Evolutionary conservation across 108 stramenopile genomes (phyloP), one percentile per base, ranked within the genome.

Genomic region (Cyclostephanos tholiformis): DNA sequence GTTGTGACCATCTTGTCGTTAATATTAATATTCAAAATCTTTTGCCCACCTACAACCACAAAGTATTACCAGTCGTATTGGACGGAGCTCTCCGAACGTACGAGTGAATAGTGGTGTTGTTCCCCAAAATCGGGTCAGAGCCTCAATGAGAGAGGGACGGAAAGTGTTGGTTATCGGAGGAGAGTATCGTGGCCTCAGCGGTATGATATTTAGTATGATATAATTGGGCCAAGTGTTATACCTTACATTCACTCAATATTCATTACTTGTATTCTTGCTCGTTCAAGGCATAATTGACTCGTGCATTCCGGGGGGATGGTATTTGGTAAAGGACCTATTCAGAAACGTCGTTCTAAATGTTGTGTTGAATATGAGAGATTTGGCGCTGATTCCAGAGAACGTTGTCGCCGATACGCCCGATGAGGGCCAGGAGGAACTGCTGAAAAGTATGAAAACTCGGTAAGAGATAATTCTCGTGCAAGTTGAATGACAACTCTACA

Each of bases 71-170:
- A 32, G 56, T 57, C 79, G 79, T 4, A 46, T 63, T 16, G 79
- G 79, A 43, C 63, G 79, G 43, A 80, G 62, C 14, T 74, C 44
- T 29, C 41, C 44, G 7, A 80, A 80, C 46, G 62, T 80, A 38
- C 68, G 75, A 3, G 74, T 80, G 10, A 80, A 63, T 69, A 71
- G 60, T 19, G 14, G 13, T 2, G 69, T 80, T 22, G 39, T 70
- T 16, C 79, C 79, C 6, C 79, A 80, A 69, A 71, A 23, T 46
- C 79, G 75, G 23, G 79, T 80, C 25, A 60, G 79, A 13, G 69
- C 59, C 38, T 76, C 75, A 6, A 48, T 30, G 8, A 46, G 57
- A 0, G 79, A 80, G 50, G 79, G 79, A 23, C 75, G 65, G 53
- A 30, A 46, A 16, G 79, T 80, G n/a, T 39, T 80, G 19, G 79